phyloP scores from a whole-genome alignment of 805 yeast genomes.

The Candida khao-thaluensis region DNA sequence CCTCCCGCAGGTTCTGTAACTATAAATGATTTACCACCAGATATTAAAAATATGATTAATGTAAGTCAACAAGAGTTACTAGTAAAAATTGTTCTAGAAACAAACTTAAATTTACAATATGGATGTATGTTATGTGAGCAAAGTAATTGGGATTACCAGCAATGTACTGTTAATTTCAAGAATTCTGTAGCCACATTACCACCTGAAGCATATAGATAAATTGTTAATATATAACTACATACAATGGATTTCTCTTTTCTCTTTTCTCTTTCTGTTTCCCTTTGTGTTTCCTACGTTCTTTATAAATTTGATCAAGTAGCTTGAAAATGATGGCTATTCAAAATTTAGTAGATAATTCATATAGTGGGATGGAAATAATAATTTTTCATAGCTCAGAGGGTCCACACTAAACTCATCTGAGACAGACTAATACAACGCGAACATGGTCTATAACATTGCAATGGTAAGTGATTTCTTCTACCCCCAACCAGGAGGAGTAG shows the following conservation, averaged over 20 bases:
- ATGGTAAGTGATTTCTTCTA: slow-evolving; percentile 97
- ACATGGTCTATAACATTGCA: slow-evolving; percentile 22
- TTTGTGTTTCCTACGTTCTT: too few relatives aligned
- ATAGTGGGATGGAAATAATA: too few relatives aligned
- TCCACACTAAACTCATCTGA: too few relatives aligned
- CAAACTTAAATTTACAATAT: slow-evolving; percentile 75
- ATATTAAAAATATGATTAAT: slow-evolving; percentile 49
- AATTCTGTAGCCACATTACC: slow-evolving; percentile 56
- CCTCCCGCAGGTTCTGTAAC: slow-evolving; percentile 9
- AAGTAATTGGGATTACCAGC: slow-evolving; percentile 77
- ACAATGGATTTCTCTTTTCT: too few relatives aligned
- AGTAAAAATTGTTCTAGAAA: slow-evolving; percentile 63
- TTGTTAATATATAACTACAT: too few relatives aligned
- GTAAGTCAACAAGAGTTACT: slow-evolving; percentile 63
- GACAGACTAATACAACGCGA: too few relatives aligned
- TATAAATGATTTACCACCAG: slow-evolving; percentile 52
- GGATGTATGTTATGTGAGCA: slow-evolving; percentile 83
- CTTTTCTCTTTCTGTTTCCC: too few relatives aligned
- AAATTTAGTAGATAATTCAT: too few relatives aligned
- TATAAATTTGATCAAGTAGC: neutral
- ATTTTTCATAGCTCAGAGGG: too few relatives aligned
- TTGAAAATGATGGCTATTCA: too few relatives aligned
- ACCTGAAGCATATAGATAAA: slow-evolving; percentile 34
- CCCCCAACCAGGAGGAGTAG: slow-evolving; percentile 99
- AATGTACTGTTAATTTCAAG: slow-evolving; percentile 68